Evolutionary conservation across 2,329 filamentous ascomycete species (phyloP).

Genomic region (Colletotrichum salicis): DNA sequence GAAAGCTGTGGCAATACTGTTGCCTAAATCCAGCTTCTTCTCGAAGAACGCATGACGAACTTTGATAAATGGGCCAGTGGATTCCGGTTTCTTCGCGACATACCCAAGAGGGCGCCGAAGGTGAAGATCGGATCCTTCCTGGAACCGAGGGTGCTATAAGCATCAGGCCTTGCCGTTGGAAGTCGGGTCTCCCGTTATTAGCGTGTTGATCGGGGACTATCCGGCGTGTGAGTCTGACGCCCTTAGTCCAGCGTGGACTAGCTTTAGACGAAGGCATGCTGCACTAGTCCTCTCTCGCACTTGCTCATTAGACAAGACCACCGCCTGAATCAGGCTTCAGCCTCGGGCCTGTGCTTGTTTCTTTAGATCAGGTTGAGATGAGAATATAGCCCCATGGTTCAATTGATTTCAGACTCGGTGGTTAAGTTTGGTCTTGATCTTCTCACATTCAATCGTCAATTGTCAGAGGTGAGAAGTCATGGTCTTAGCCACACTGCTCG

Average conservation of each 20-base stretch:
- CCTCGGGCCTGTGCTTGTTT: constrained; percentile 16
- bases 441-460: no score
- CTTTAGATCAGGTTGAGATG: constrained; percentile 3
- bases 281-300: constrained; percentile 9
- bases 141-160: neutral
- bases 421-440: neutral
- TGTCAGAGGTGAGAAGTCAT: no score
- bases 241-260: neutral
- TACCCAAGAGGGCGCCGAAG: neutral
- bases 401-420: neutral
- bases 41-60: neutral
- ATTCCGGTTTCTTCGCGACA: neutral
- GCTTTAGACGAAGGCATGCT: neutral
- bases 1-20: neutral
- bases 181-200: constrained; percentile 22
- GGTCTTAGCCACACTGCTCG: no score
- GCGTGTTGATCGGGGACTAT: constrained; percentile 3
- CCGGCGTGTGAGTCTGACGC: constrained; percentile 20
- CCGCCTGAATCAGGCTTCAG: constrained; percentile 17
- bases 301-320: constrained; percentile 19
- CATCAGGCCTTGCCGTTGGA: constrained; percentile 11
- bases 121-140: constrained; percentile 16
- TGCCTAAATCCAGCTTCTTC: neutral
- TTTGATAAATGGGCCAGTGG: neutral
- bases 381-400: neutral